These are phyloP conservation scores for Suillus luteus DNA, from an alignment of 768 basidiomycete genomes.

Conservation along the genomic window DNA sequence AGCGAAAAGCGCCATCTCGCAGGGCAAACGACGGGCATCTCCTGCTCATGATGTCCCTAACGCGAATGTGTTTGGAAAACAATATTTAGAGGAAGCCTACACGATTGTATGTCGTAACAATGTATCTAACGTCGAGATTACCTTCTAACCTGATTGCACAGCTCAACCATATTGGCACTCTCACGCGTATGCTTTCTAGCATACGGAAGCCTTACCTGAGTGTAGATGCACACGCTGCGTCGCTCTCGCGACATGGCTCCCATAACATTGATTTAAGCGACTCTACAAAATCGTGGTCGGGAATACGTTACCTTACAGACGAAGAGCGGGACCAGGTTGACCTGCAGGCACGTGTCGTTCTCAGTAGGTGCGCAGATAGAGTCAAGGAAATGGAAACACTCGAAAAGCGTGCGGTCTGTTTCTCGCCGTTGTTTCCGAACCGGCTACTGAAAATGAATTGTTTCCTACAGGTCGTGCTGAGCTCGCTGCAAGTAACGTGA, in stretches of 20 bases:
- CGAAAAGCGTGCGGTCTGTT: constrained; percentile 75
- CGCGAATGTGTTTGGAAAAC: constrained; percentile 51
- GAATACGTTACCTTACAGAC: constrained; percentile 75
- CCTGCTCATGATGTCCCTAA: constrained; percentile 40
- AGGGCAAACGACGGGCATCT: constrained; percentile 49
- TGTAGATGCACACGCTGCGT: constrained; percentile 60
- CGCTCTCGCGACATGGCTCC: constrained; percentile 49
- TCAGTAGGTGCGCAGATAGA: constrained; percentile 83
- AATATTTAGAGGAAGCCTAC: constrained; percentile 77
- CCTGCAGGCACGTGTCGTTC: constrained; percentile 82
- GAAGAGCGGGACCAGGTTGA: constrained; percentile 97
- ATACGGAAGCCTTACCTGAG: constrained; percentile 89
- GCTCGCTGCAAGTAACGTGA: constrained; percentile 62
- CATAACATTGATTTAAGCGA: constrained; percentile 59
- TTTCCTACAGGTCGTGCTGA: constrained; percentile 59
- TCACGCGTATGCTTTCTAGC: constrained; percentile 69
- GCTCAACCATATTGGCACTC: constrained; percentile 72
- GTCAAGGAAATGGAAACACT: constrained; percentile 86
- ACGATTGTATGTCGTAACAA: constrained; percentile 49
- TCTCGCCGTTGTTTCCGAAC: constrained; percentile 19
- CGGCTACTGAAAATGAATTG: constrained; percentile 18
- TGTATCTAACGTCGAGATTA: not conserved
- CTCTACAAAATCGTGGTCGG: constrained; percentile 56
- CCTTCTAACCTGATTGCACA: constrained; percentile 30
- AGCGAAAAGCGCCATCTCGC: constrained; percentile 44